These are phyloP conservation scores for Coleophoma eucalyptorum DNA, from an alignment of 2,329 filamentous ascomycete species.

Conservation along the genomic window DNA sequence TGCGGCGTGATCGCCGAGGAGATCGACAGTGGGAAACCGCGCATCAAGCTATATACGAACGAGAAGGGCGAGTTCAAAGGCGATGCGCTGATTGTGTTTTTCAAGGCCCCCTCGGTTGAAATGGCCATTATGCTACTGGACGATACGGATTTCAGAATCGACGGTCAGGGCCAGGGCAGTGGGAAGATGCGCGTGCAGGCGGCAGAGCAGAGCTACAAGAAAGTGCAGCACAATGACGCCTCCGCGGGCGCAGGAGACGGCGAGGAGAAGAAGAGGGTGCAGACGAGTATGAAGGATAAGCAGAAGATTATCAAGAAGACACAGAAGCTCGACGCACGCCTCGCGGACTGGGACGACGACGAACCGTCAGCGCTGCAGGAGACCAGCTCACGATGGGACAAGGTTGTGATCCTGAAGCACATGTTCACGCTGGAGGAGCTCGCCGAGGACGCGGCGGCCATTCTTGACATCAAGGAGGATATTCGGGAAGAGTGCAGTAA, in stretches of 20 bases:
- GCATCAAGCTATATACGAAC: conserved; percentile 91
- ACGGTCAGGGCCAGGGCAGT: conserved; percentile 34
- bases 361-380: conserved; percentile 60
- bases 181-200: conserved; percentile 77
- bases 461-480: conserved; percentile 92
- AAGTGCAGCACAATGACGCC: conserved; percentile 61
- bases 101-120: conserved; percentile 88
- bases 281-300: conserved; percentile 63
- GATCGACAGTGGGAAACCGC: conserved; percentile 80
- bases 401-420: conserved; percentile 81
- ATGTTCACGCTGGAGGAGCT: conserved; percentile 90
- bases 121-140: conserved; percentile 79
- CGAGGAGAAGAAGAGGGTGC: conserved; percentile 42
- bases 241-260: conserved; percentile 12
- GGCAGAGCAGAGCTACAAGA: conserved; percentile 91
- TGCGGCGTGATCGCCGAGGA: conserved; percentile 92
- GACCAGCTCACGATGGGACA: conserved; percentile 61
- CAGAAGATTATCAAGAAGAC: conserved; percentile 89
- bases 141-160: conserved; percentile 74
- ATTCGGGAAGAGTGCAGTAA: conserved; percentile 87
- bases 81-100: conserved; percentile 89
- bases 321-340: conserved; percentile 84
- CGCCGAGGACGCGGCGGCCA: conserved; percentile 75
- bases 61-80: conserved; percentile 84
- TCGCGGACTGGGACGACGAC: conserved; percentile 95